These are phyloP conservation scores for Hypericum perforatum DNA, from an alignment of 345 rosid genomes.

Conservation along the genomic window DNA sequence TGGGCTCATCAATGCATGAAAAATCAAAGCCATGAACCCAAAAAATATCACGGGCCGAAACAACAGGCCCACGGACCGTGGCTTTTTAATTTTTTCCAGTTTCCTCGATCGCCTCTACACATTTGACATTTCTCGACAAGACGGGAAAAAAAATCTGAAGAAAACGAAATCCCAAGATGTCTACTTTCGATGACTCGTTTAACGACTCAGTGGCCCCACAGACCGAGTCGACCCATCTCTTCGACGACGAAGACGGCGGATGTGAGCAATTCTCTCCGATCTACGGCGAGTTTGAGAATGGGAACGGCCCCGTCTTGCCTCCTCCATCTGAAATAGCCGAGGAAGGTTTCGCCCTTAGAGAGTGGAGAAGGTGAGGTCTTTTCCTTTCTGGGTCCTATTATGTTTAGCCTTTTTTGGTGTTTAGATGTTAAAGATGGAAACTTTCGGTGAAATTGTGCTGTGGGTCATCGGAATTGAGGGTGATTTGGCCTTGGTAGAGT, in stretches of 20 bases:
- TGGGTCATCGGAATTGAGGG: not conserved
- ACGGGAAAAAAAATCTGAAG: too few species aligned
- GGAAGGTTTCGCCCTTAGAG: conserved; percentile 54
- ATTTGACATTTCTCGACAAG: too few species aligned
- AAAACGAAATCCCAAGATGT: conserved; percentile 21
- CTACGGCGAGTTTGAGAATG: conserved; percentile 29
- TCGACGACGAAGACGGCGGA: conserved; percentile 23
- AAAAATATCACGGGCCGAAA: too few species aligned
- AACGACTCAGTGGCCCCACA: conserved; percentile 22
- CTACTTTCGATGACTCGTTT: conserved; percentile 33
- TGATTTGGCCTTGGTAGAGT: not conserved
- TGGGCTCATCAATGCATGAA: too few species aligned
- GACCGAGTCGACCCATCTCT: conserved; percentile 18
- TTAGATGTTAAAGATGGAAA: conserved; percentile 3
- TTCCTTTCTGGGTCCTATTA: not conserved
- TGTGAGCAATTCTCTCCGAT: conserved; percentile 16
- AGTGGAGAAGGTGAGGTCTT: conserved; percentile 73
- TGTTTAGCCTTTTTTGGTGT: not conserved
- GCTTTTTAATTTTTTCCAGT: too few species aligned
- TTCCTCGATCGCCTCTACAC: too few species aligned
- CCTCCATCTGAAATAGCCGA: conserved; percentile 50
- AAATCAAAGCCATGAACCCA: too few species aligned
- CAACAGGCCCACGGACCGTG: too few species aligned
- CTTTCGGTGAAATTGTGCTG: not conserved
- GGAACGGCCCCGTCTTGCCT: conserved; percentile 49